Percentiles rank a stretch among this genome's conserved stretches.
Evolutionary conservation across 306 rosid genomes (phyloP).

Genomic region (Castanopsis chinensis): DNA sequence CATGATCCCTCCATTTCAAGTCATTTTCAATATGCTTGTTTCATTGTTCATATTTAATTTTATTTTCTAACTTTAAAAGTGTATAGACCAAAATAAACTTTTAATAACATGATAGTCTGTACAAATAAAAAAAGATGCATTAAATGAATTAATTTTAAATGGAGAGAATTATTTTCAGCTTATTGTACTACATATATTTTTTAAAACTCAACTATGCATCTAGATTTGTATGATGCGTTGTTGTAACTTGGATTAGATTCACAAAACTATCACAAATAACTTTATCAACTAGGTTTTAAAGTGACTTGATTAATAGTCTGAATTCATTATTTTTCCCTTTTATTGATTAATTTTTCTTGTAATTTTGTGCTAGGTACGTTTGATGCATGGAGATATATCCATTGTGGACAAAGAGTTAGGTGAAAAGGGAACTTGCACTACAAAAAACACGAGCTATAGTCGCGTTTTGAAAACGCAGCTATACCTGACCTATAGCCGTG

Average conservation of each 20-base stretch:
- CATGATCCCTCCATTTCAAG: too few relatives aligned
- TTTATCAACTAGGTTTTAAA: neutral
- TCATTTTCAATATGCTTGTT: too few relatives aligned
- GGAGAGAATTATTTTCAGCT: too few relatives aligned
- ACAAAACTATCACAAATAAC: neutral
- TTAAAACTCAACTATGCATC: neutral
- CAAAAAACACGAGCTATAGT: too few relatives aligned
- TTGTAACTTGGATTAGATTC: neutral
- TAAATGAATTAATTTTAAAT: too few relatives aligned
- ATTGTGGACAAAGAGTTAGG: slow-evolving; percentile 68
- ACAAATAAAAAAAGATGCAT: too few relatives aligned
- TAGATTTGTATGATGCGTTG: neutral
- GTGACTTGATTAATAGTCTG: neutral
- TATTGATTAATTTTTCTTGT: neutral
- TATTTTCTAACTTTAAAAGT: too few relatives aligned
- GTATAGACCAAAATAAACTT: too few relatives aligned
- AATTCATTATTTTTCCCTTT: neutral
- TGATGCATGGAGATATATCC: slow-evolving; percentile 78
- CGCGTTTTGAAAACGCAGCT: too few relatives aligned
- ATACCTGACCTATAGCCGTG: too few relatives aligned
- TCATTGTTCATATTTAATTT: too few relatives aligned
- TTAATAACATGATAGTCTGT: too few relatives aligned
- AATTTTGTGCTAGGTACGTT: slow-evolving; percentile 48
- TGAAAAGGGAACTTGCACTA: slow-evolving; percentile 65
- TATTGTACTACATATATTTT: neutral